phyloP scores from a whole-genome alignment of 2,329 filamentous ascomycete species.

The Cercospora sojina region DNA sequence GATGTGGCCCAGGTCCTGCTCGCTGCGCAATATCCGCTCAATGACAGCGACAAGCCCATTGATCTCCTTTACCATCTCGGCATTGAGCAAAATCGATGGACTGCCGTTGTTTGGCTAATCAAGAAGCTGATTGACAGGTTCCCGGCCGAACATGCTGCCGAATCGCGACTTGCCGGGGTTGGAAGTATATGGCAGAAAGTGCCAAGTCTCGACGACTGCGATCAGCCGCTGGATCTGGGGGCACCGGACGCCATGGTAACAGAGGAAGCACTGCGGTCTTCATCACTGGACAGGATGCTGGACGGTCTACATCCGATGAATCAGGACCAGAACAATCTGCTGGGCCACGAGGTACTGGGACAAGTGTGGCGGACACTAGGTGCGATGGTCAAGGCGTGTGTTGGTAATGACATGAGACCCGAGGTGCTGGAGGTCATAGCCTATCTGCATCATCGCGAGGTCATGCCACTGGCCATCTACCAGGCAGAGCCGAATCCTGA shows the following conservation, averaged over 20 bases:
- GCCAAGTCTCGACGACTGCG: constrained; percentile 20
- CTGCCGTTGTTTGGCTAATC: constrained; percentile 47
- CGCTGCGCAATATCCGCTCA: constrained; percentile 24
- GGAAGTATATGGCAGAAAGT: constrained; percentile 17
- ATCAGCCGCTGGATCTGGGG: constrained; percentile 9
- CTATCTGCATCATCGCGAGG: constrained; percentile 47
- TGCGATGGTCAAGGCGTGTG: constrained; percentile 44
- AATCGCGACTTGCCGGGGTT: constrained; percentile 1
- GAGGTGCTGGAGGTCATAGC: constrained; percentile 51
- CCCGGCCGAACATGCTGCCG: constrained; percentile 10
- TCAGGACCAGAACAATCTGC: constrained; percentile 13
- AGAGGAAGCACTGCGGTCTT: neutral
- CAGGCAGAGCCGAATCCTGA: constrained; percentile 40
- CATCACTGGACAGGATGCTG: constrained; percentile 29
- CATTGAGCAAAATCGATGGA: constrained; percentile 44
- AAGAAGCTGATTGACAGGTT: constrained; percentile 44
- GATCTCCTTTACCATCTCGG: constrained; percentile 46
- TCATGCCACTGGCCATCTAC: constrained; percentile 50
- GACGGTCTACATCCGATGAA: constrained; percentile 11
- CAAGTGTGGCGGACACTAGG: constrained; percentile 50
- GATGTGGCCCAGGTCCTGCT: constrained; percentile 33
- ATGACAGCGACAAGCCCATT: constrained; percentile 17
- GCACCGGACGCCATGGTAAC: neutral
- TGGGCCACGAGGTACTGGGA: constrained; percentile 43
- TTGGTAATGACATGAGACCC: constrained; percentile 38